These are phyloP conservation scores for Paspalum notatum DNA, from an alignment of 176 grass and related monocot species.

Conservation along the genomic window DNA sequence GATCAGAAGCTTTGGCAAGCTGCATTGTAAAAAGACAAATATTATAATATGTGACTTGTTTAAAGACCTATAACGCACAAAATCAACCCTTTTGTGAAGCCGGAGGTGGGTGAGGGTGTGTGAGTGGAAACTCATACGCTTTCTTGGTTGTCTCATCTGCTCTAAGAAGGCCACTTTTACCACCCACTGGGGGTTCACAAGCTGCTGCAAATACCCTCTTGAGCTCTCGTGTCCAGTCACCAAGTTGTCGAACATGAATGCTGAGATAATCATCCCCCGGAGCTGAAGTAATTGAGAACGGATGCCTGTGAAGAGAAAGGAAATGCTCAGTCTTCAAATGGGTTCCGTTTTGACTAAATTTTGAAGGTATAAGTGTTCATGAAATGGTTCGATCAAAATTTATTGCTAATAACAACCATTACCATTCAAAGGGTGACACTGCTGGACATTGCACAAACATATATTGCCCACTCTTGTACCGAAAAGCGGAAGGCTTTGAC, in stretches of 20 bases:
- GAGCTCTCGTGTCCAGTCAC: constrained; percentile 96
- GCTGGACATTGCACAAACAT: constrained; percentile 99
- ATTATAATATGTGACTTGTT: constrained; percentile 18
- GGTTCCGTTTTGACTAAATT: not conserved
- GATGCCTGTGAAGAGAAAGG: constrained; percentile 69
- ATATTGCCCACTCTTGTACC: constrained; percentile 97
- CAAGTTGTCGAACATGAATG: constrained; percentile 94
- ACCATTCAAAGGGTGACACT: constrained; percentile 98
- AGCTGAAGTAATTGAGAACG: constrained; percentile 97
- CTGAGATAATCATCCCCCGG: constrained; percentile 91
- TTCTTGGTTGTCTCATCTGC: constrained; percentile 94
- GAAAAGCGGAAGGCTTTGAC: constrained; percentile 83
- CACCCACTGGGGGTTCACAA: constrained; percentile 79
- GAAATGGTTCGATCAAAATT: constrained; percentile 23
- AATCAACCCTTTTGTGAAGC: not conserved
- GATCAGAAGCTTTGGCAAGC: constrained; percentile 93
- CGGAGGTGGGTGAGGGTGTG: not conserved
- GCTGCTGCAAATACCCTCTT: constrained; percentile 85
- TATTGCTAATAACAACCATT: constrained; percentile 18
- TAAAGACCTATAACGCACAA: constrained; percentile 32
- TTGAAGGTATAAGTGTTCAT: constrained; percentile 2
- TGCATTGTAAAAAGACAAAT: constrained; percentile 46
- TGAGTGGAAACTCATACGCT: constrained; percentile 46
- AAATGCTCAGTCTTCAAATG: constrained; percentile 27
- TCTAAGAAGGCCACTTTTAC: constrained; percentile 95